Evolutionary conservation across 768 basidiomycete species (phyloP).

Genomic region (Boletus pseudo-olivaceus): DNA sequence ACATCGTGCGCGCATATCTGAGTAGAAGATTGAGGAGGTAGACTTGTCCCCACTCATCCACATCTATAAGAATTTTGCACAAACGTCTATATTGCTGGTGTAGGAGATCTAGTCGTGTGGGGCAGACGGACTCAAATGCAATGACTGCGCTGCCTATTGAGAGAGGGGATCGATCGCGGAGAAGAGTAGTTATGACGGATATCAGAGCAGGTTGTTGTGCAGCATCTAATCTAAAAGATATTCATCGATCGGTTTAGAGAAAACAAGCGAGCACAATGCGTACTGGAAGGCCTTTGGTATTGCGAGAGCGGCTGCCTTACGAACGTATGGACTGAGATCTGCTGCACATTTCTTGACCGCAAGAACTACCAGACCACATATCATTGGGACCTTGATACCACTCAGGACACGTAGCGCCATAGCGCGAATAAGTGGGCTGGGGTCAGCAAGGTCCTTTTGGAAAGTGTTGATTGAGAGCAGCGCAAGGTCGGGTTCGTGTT

Average conservation of each 20-base stretch:
- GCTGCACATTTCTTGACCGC: constrained; percentile 90
- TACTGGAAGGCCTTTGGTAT: constrained; percentile 83
- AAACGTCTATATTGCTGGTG: constrained; percentile 86
- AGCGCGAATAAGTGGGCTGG: constrained; percentile 90
- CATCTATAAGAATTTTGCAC: constrained; percentile 80
- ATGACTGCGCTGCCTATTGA: constrained; percentile 82
- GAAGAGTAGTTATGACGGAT: constrained; percentile 58
- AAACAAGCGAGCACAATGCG: constrained; percentile 26
- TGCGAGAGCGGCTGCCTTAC: constrained; percentile 89
- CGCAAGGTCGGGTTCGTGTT: constrained; percentile 90
- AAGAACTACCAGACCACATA: constrained; percentile 78
- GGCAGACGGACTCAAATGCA: constrained; percentile 86
- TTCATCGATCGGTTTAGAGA: not conserved
- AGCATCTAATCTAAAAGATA: constrained; percentile 59
- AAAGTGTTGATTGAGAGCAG: constrained; percentile 97
- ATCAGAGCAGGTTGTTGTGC: constrained; percentile 71
- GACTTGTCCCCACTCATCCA: constrained; percentile 96
- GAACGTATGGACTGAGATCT: constrained; percentile 91
- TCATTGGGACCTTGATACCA: constrained; percentile 87
- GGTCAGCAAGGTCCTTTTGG: constrained; percentile 91
- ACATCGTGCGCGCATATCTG: constrained; percentile 82
- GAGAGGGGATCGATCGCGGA: constrained; percentile 77
- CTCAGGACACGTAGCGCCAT: constrained; percentile 94
- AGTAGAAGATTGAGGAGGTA: constrained; percentile 72
- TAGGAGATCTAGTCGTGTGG: constrained; percentile 79